These are phyloP conservation scores for Botryotinia globosa DNA, from an alignment of 2,329 filamentous ascomycete genomes.

Conservation along the genomic window DNA sequence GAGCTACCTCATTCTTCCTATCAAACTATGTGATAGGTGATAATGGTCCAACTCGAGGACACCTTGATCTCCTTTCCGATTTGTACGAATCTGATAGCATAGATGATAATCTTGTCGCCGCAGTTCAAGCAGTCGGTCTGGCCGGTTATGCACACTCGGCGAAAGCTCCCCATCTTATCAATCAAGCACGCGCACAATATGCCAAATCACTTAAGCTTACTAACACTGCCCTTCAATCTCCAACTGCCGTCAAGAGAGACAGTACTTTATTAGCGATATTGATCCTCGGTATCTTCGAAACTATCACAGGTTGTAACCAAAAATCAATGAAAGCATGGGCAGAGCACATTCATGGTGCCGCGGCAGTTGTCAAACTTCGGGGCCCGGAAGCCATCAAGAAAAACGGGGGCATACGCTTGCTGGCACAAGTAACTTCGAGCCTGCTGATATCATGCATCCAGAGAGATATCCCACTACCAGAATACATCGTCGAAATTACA, in stretches of 20 bases:
- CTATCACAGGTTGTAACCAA: conserved; percentile 47
- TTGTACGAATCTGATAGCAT: conserved; percentile 43
- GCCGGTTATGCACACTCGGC: conserved; percentile 47
- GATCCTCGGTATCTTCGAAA: conserved; percentile 54
- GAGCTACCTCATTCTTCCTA: conserved; percentile 32
- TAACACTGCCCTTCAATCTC: conserved; percentile 49
- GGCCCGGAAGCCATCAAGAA: conserved; percentile 48
- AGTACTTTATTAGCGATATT: conserved; percentile 54
- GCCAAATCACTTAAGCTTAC: conserved; percentile 50
- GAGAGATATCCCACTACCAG: conserved; percentile 48
- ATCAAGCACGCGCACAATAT: conserved; percentile 51
- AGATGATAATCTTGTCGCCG: conserved; percentile 48
- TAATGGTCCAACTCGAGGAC: conserved; percentile 45
- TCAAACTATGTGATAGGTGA: conserved; percentile 39
- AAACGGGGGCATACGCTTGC: conserved; percentile 49
- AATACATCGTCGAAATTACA: conserved; percentile 47
- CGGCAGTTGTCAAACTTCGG: conserved; percentile 49
- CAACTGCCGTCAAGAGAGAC: conserved; percentile 49
- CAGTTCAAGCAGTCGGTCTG: conserved; percentile 55
- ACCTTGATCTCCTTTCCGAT: conserved; percentile 53
- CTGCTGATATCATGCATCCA: conserved; percentile 53
- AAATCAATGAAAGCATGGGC: conserved; percentile 52
- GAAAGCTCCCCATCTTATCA: conserved; percentile 42
- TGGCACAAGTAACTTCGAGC: conserved; percentile 52
- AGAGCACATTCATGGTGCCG: conserved; percentile 53